These are phyloP conservation scores for Oenanthe javanica DNA, from an alignment of 140 eudicot species.

Conservation along the genomic window DNA sequence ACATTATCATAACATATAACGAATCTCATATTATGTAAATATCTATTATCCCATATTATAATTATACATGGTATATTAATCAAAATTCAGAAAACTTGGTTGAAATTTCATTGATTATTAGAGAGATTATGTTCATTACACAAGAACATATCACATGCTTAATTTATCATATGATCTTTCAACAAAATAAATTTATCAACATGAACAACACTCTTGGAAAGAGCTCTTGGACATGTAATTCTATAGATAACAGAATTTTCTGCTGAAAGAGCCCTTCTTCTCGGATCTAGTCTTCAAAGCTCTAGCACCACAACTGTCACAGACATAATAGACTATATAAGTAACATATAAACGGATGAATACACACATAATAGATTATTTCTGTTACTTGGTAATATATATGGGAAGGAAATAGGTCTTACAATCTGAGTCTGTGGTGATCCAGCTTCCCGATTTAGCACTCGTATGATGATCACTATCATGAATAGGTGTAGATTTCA, in stretches of 20 bases:
- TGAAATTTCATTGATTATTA: background rate
- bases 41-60: no score
- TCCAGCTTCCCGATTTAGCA: constrained; percentile 59
- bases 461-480: constrained; percentile 23
- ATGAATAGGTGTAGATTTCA: constrained; percentile 34
- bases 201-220: background rate
- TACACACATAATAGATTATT: background rate
- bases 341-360: background rate
- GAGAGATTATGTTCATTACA: background rate
- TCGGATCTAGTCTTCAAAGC: constrained; percentile 38
- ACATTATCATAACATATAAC: no score
- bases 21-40: no score
- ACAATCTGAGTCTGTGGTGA: constrained; percentile 90
- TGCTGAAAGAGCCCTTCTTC: background rate
- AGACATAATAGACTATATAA: constrained; percentile 17
- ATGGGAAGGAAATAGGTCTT: constrained; percentile 21
- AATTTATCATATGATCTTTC: background rate
- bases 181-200: background rate
- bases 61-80: no score
- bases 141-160: background rate
- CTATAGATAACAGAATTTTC: background rate
- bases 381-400: background rate
- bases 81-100: background rate
- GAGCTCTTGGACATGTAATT: background rate
- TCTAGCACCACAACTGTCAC: constrained; percentile 85